A percentile compares a stretch with the other conserved stretches of the same genome.
Evolutionary conservation across 768 basidiomycete genomes (phyloP).

Genomic region (Lepiota subincarnata): DNA sequence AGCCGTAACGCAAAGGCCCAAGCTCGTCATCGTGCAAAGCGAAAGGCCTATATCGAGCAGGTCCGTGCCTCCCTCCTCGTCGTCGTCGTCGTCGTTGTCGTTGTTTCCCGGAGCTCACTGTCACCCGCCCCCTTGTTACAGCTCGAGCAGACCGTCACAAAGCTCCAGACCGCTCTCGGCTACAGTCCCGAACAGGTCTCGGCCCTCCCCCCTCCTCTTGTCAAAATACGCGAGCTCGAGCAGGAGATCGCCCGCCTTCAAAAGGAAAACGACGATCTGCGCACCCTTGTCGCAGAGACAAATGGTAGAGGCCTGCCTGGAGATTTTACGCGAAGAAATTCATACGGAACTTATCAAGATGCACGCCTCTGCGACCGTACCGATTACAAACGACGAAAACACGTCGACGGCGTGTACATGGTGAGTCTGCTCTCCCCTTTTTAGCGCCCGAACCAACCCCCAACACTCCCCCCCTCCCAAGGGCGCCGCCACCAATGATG

Average conservation of each 20-base stretch:
- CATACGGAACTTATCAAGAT: conserved; percentile 45
- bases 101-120: background rate
- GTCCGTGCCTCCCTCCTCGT: conserved; percentile 32
- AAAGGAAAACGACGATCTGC: conserved; percentile 71
- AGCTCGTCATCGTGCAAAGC: conserved; percentile 85
- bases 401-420: conserved; percentile 52
- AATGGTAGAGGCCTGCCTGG: conserved; percentile 17
- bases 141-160: conserved; percentile 85
- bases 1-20: conserved; percentile 88
- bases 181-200: conserved; percentile 73
- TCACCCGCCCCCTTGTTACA: conserved; percentile 25
- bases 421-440: conserved; percentile 24
- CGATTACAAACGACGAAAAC: conserved; percentile 60
- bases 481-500: conserved; percentile 39
- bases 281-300: conserved; percentile 56
- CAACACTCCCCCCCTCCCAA: conserved; percentile 15
- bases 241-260: conserved; percentile 70
- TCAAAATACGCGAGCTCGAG: conserved; percentile 79
- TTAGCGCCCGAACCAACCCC: background rate
- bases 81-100: background rate
- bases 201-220: conserved; percentile 64
- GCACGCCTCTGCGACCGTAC: conserved; percentile 43
- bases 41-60: conserved; percentile 92
- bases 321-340: conserved; percentile 44
- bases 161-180: conserved; percentile 72